Evolutionary conservation across 2,329 filamentous ascomycete species (phyloP).

Genomic region (Thelonectria discophora): DNA sequence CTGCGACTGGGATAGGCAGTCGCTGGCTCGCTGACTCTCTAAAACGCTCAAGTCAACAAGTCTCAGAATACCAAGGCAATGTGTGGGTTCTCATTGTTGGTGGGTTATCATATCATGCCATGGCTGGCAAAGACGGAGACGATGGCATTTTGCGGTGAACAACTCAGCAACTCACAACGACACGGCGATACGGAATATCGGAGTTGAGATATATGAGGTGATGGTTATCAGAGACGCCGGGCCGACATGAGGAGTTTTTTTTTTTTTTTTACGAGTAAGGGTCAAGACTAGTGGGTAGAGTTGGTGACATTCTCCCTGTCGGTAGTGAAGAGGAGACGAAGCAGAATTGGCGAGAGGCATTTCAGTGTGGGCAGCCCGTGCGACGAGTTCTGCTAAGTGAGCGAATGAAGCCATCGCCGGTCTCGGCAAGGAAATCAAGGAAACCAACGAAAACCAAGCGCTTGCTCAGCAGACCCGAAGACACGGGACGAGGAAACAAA

Average conservation of each 20-base stretch:
- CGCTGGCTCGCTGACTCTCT: too few species aligned
- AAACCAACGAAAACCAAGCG: not conserved
- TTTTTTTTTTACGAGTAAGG: not conserved
- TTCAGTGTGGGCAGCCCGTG: not conserved
- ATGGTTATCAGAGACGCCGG: not conserved
- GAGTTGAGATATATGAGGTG: not conserved
- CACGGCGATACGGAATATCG: not conserved
- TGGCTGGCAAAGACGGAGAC: not conserved
- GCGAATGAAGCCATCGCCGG: not conserved
- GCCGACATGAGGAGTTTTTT: not conserved
- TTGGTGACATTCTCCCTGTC: not conserved
- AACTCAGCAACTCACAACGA: too few species aligned
- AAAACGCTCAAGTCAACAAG: too few species aligned
- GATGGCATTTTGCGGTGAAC: not conserved
- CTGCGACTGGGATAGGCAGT: too few species aligned
- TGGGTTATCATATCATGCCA: slow-evolving; percentile 6
- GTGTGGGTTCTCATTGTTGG: not conserved
- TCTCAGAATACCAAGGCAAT: not conserved
- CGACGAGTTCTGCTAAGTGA: not conserved
- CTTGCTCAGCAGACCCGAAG: not conserved
- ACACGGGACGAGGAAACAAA: not conserved
- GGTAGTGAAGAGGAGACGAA: not conserved
- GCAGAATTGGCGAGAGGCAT: not conserved
- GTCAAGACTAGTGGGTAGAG: not conserved
- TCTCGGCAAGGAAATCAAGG: not conserved